These are phyloP conservation scores for Fusarium scirpi DNA, from an alignment of 2,329 filamentous ascomycete genomes.

Conservation along the genomic window DNA sequence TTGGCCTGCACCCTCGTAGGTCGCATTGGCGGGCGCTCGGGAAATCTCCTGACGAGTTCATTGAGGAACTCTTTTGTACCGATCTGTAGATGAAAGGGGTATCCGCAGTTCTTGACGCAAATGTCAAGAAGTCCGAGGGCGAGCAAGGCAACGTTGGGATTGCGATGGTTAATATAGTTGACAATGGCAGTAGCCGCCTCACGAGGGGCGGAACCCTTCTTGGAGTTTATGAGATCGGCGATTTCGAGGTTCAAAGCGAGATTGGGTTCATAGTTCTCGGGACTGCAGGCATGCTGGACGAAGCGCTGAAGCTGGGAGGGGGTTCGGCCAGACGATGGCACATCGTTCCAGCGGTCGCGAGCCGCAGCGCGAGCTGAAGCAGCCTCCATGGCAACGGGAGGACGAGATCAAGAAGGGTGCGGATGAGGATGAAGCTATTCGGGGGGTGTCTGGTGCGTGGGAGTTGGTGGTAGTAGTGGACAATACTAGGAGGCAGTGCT, in stretches of 20 bases:
- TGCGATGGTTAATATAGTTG: constrained; percentile 94
- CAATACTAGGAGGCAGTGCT: constrained; percentile 8
- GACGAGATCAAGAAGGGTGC: neutral
- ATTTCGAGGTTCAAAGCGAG: constrained; percentile 97
- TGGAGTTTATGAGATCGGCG: constrained; percentile 93
- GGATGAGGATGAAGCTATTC: constrained; percentile 1
- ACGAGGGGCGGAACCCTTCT: constrained; percentile 94
- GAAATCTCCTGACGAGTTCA: constrained; percentile 95
- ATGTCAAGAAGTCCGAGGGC: constrained; percentile 95
- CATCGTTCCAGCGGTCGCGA: constrained; percentile 88
- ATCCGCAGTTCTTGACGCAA: constrained; percentile 99
- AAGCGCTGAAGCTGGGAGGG: constrained; percentile 93
- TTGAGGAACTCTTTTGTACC: constrained; percentile 99
- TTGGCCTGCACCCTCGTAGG: constrained; percentile 88
- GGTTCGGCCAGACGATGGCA: constrained; percentile 74
- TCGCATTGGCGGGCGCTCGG: constrained; percentile 89
- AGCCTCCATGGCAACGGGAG: constrained; percentile 77
- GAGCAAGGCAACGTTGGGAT: constrained; percentile 92
- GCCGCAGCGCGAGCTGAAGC: constrained; percentile 94
- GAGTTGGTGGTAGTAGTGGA: constrained; percentile 8
- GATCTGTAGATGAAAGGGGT: constrained; percentile 98
- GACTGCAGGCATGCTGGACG: constrained; percentile 95
- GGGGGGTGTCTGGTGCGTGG: constrained; percentile 16
- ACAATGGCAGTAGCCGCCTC: constrained; percentile 95
- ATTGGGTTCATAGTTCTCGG: constrained; percentile 98